Percentiles rank a stretch among this genome's conserved stretches.
Conservation (phyloP, 495 filamentous ascomycete species). For the Usnea hakonensis region DNA sequence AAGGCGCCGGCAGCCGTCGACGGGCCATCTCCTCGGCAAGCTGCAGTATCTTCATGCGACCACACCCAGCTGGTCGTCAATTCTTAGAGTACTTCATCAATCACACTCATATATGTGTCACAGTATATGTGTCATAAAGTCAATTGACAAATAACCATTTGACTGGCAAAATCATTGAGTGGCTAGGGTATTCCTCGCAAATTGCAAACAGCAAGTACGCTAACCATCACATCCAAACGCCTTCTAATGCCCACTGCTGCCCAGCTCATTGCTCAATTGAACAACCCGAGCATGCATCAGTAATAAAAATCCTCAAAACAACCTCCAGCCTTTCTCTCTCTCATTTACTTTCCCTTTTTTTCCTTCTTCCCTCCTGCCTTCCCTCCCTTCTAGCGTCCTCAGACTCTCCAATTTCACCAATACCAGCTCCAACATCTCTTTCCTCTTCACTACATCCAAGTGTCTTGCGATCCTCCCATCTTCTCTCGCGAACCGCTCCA, state of each 20-base stretch:
- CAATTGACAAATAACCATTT: too few relatives aligned
- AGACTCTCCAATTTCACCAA: conserved; percentile 90
- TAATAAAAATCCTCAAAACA: conserved; percentile 9
- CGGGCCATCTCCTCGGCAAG: too few relatives aligned
- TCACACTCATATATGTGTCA: too few relatives aligned
- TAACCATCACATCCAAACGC: background rate
- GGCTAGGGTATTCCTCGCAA: background rate
- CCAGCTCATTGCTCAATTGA: background rate
- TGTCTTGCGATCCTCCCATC: conserved; percentile 83
- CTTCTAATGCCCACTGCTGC: background rate
- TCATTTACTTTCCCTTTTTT: conserved; percentile 39
- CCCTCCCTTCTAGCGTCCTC: conserved; percentile 59
- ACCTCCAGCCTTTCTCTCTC: conserved; percentile 43
- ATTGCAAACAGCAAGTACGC: background rate
- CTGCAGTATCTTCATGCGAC: too few relatives aligned
- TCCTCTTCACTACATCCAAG: conserved; percentile 81
- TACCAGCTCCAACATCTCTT: conserved; percentile 87
- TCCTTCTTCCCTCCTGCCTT: conserved; percentile 13
- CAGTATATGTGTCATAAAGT: background rate
- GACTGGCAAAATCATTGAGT: too few relatives aligned
- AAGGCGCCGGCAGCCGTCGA: too few relatives aligned
- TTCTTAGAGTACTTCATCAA: too few relatives aligned
- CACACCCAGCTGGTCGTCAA: too few relatives aligned
- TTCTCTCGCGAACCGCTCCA: conserved; percentile 87
- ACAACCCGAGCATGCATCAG: background rate